Evolutionary conservation across 768 basidiomycete genomes (phyloP), one percentile per base, ranked within the genome.

Genomic region (Lactifluus pinguis): DNA sequence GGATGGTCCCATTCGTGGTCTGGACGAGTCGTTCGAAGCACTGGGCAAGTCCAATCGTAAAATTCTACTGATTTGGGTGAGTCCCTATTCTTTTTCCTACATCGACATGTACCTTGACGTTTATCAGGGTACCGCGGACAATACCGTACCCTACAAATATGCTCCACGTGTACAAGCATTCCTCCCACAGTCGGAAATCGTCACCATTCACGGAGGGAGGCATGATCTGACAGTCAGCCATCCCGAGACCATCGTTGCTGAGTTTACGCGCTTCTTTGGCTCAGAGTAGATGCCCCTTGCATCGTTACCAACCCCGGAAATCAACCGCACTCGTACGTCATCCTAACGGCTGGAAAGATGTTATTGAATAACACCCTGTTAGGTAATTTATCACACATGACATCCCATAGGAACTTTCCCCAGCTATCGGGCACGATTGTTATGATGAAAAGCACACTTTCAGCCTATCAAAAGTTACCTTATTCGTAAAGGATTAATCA

Each of bases 1-100:
- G 38, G 80, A 86, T 42, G 87, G 87, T 1, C 87, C 88, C 14
- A 75, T 89, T 32, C 82, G 87, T 42, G 85, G 86, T 5, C 80
- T 84, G 57, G 72, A 71, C 1, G 69, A 77, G 1, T 74, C 83
- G 4, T 88, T 88, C 65, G 69, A 76, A 30, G 76, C 79, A 0
- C 73, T 77, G 15, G 80, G 76, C 2, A 77, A 82, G 57, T 74
- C 74, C 3, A 72, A 74, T 19, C 77, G 79, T 51, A 72, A 76
- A 29, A 80, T 86, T 6, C 73, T 89, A 41, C 70, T 89, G n/a
- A 74, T 89, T 34, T 87, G 88, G 70, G 87, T 83, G 65, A 32
- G 80, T 72, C 13, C 32, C 53, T 36, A 47, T n/a, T 48, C 34
- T 15, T 9, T 34, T n/a, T 21, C 14, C 41, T 55, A 17, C 30